Evolutionary conservation across 192 early-diverging fungal genomes (phyloP).

Genomic region (Coemansia sp.): DNA sequence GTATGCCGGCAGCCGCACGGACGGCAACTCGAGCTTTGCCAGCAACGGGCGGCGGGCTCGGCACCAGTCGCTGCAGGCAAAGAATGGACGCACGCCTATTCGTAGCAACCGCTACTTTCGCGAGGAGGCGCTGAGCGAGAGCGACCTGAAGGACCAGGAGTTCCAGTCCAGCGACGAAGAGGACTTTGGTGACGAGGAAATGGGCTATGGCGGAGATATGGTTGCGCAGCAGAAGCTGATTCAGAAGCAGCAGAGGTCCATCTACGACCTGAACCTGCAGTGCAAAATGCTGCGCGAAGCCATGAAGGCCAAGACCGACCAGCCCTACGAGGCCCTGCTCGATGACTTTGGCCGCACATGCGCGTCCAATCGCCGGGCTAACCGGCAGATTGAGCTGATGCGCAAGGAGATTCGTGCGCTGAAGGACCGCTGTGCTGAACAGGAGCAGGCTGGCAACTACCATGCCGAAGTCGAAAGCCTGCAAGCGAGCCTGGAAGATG

Average conservation of each 20-base stretch:
- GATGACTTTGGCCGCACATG: slow-evolving; percentile 34
- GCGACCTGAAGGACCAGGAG: slow-evolving; percentile 43
- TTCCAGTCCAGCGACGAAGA: slow-evolving; percentile 52
- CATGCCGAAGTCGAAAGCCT: slow-evolving; percentile 17
- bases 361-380: slow-evolving; percentile 44
- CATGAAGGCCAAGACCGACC: slow-evolving; percentile 18
- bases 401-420: slow-evolving; percentile 14
- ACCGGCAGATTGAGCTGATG: slow-evolving; percentile 31
- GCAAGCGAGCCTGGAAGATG: slow-evolving; percentile 11
- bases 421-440: slow-evolving; percentile 10
- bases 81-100: slow-evolving; percentile 30
- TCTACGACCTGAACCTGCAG: slow-evolving; percentile 43
- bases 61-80: slow-evolving; percentile 17
- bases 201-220: slow-evolving; percentile 38
- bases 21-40: slow-evolving; percentile 34
- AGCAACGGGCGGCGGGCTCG: slow-evolving; percentile 28
- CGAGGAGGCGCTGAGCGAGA: slow-evolving; percentile 44
- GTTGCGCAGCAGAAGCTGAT: slow-evolving; percentile 50
- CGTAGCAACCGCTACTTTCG: slow-evolving; percentile 47
- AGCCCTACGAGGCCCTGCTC: slow-evolving; percentile 29
- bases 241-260: slow-evolving; percentile 50
- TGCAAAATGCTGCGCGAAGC: slow-evolving; percentile 32
- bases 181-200: slow-evolving; percentile 38
- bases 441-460: slow-evolving; percentile 18
- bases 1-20: slow-evolving; percentile 9